Evolutionary conservation across 345 rosid genomes (phyloP), one percentile per base, ranked within the genome.

Genomic region (Sisymbrium irio): DNA sequence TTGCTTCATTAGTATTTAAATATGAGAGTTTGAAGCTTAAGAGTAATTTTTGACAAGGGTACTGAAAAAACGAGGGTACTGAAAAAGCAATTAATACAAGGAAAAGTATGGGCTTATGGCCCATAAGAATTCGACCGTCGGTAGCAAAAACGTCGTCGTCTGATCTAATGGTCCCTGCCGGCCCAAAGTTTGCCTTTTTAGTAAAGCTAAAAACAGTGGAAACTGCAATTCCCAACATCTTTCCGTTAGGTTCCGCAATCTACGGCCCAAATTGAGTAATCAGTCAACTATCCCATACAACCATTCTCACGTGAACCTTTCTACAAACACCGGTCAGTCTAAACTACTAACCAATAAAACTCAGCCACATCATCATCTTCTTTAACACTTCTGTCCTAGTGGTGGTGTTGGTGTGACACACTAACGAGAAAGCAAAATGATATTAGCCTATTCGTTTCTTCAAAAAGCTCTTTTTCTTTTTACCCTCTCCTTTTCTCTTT

Each of bases 171-270:
- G 75, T 39, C 49, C 45, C 49, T 28, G 41, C 40, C 46, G 8
- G 35, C 56, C 61, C 59, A 37, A 57, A 69, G 15, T 28, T 9
- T 2, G 10, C 57, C 78, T 65, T 73, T 73, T 62, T 11, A 7
- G 0, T 44, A 69, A 71, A 71, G 73, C n/a, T 5, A 58, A 36
- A 65, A 54, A 62, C 82, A 74, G 70, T 33, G 72, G 44, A 67
- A 65, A 59, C 81, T 79, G 68, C 81, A 67, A 78, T 84, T 81
- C 80, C 84, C 83, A 69, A 77, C 71, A 75, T 63, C 75, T 79
- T 85, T 83, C 32, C 62, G 15, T 55, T 49, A 71, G 28, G 0
- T 13, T 54, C 88, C 89, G 88, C 80, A 79, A 82, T 81, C 80
- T 60, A 77, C 88, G 92, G 83, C 80, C 80, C 65, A 69, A 78